These are phyloP conservation scores for Thuidium tamariscinum DNA, from an alignment of 225 moss, liverwort and hornwort species.

Conservation along the genomic window DNA sequence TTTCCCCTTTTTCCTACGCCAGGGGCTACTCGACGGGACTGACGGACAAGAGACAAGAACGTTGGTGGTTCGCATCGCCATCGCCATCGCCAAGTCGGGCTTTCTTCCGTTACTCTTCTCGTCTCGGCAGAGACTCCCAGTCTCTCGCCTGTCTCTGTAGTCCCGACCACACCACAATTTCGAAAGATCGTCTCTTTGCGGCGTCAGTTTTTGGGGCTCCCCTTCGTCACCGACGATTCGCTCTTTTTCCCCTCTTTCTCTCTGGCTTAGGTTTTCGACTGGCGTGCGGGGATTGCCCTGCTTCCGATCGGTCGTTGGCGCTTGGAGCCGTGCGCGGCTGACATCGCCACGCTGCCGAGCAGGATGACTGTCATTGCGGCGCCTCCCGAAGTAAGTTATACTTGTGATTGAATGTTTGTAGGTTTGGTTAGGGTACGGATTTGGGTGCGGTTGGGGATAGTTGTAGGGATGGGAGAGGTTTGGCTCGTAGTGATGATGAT, in stretches of 20 bases:
- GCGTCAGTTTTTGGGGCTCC: neutral
- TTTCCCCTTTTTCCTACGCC: neutral
- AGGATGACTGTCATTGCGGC: conserved; percentile 60
- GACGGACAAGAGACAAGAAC: conserved; percentile 13
- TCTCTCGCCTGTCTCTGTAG: neutral
- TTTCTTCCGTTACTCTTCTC: neutral
- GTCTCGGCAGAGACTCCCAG: neutral
- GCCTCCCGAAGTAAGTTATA: conserved; percentile 38
- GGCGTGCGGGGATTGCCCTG: neutral
- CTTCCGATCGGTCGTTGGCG: conserved; percentile 2
- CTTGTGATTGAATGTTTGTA: neutral
- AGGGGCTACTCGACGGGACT: neutral
- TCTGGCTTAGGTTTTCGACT: conserved; percentile 21
- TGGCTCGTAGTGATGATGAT: neutral
- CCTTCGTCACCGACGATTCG: neutral
- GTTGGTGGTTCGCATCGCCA: conserved; percentile 14
- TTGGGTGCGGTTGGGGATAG: neutral
- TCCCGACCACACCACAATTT: neutral
- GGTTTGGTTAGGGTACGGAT: conserved; percentile 13
- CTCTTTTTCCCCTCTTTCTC: neutral
- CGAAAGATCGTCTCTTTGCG: neutral
- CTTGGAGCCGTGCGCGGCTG: neutral
- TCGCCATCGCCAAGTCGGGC: conserved; percentile 5
- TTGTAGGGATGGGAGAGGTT: neutral
- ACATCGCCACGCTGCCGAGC: conserved; percentile 8